Evolutionary conservation across 2,329 filamentous ascomycete genomes (phyloP).

Genomic region (Sclerotinia spermophila): DNA sequence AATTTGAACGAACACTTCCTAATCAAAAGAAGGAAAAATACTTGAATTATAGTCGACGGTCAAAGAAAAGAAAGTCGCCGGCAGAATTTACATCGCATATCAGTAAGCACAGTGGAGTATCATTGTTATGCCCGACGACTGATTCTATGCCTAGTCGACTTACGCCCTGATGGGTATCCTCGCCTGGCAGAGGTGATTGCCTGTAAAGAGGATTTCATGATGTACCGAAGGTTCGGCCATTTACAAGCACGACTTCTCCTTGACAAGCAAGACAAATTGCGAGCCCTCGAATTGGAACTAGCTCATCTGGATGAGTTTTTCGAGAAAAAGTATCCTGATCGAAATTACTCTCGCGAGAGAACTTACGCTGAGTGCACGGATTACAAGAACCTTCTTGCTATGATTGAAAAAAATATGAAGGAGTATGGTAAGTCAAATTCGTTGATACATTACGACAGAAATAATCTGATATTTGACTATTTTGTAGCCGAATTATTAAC

Average conservation of each 20-base stretch:
- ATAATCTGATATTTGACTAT: neutral
- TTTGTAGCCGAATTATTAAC: conserved; percentile 22
- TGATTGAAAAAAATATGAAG: neutral
- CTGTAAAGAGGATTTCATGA: conserved; percentile 41
- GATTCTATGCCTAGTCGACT: conserved; percentile 18
- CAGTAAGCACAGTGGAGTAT: neutral
- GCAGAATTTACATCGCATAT: neutral
- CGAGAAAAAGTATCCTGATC: conserved; percentile 1
- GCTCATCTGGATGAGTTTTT: conserved; percentile 22
- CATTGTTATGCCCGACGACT: neutral
- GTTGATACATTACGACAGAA: neutral
- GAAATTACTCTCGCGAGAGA: conserved; percentile 15
- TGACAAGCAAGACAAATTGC: conserved; percentile 26
- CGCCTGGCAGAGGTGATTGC: conserved; percentile 40
- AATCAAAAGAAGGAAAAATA: neutral
- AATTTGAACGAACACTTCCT: neutral
- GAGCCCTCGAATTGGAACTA: conserved; percentile 21
- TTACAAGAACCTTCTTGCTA: conserved; percentile 4
- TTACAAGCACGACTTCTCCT: conserved; percentile 39
- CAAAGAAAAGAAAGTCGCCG: neutral
- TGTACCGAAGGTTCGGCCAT: conserved; percentile 42
- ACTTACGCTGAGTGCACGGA: conserved; percentile 5
- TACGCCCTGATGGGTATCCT: conserved; percentile 38
- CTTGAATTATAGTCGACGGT: neutral
- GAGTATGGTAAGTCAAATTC: neutral